Evolutionary conservation across 2,329 filamentous ascomycete species (phyloP).

Genomic region (Pseudogymnoascus sp.): DNA sequence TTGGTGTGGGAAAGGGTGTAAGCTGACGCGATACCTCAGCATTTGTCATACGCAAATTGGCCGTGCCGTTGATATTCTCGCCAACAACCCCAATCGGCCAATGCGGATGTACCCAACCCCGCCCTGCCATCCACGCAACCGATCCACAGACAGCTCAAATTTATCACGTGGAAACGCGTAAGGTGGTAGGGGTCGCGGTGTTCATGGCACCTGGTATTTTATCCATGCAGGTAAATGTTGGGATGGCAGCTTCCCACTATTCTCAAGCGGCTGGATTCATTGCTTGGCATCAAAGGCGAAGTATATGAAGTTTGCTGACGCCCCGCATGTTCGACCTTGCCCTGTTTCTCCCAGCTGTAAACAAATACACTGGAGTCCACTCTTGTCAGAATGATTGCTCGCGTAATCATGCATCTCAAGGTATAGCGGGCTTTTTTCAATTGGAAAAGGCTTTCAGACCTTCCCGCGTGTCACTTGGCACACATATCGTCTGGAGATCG

Average conservation of each 20-base stretch:
- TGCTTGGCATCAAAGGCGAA: neutral
- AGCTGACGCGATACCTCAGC: neutral
- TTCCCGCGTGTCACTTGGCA: neutral
- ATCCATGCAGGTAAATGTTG: neutral
- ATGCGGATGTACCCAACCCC: neutral
- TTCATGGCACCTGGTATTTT: neutral
- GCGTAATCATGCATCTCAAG: neutral
- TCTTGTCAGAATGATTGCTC: neutral
- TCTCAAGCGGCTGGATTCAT: neutral
- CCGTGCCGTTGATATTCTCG: neutral
- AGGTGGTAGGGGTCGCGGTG: neutral
- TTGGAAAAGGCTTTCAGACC: neutral
- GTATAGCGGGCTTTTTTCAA: neutral
- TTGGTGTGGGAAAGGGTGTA: neutral
- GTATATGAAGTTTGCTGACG: neutral
- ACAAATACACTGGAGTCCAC: neutral
- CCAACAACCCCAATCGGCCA: neutral
- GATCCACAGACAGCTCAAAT: neutral
- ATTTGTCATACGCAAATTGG: neutral
- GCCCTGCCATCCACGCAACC: neutral
- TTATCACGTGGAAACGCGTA: neutral
- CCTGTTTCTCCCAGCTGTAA: neutral
- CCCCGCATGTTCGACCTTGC: neutral
- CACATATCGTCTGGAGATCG: neutral
- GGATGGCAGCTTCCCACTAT: neutral